These are phyloP conservation scores for Aspergillus sp. DNA, from an alignment of 2,329 filamentous ascomycete genomes.

Conservation along the genomic window DNA sequence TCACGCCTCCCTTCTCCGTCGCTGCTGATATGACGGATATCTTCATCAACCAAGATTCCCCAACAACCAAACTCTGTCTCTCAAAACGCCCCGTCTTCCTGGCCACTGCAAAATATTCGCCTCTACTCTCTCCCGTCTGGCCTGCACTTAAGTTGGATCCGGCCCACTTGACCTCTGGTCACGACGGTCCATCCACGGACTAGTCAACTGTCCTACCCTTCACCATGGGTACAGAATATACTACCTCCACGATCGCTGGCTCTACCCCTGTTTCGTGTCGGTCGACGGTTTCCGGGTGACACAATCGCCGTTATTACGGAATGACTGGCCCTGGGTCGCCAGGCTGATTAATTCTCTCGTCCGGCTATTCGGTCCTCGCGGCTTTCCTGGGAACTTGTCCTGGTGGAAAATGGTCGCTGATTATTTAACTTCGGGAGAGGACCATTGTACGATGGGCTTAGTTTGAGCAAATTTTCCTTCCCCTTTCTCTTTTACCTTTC, in stretches of 20 bases:
- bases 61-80: too few relatives aligned
- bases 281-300: neutral
- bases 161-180: slow-evolving; percentile 8
- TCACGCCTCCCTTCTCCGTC: neutral
- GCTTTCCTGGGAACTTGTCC: slow-evolving; percentile 4
- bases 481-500: neutral
- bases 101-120: neutral
- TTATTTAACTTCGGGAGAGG: neutral
- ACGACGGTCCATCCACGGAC: slow-evolving; percentile 5
- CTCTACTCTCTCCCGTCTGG: slow-evolving; percentile 2
- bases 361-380: neutral
- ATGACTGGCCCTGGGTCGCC: neutral
- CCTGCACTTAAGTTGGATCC: neutral
- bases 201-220: slow-evolving; percentile 1
- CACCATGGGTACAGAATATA: slow-evolving; percentile 14
- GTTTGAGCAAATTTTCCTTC: neutral
- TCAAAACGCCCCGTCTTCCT: neutral
- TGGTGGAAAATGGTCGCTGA: neutral
- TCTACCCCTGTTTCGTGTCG: slow-evolving; percentile 8
- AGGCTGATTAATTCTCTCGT: slow-evolving; percentile 15
- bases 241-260: slow-evolving; percentile 5
- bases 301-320: neutral
- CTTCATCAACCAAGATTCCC: neutral
- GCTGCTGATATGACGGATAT: neutral
- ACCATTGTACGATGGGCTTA: neutral